A percentile compares a stretch with the other conserved stretches of the same genome.
Evolutionary conservation across 2,329 filamentous ascomycete species (phyloP).

Genomic region (Talaromyces sp.): DNA sequence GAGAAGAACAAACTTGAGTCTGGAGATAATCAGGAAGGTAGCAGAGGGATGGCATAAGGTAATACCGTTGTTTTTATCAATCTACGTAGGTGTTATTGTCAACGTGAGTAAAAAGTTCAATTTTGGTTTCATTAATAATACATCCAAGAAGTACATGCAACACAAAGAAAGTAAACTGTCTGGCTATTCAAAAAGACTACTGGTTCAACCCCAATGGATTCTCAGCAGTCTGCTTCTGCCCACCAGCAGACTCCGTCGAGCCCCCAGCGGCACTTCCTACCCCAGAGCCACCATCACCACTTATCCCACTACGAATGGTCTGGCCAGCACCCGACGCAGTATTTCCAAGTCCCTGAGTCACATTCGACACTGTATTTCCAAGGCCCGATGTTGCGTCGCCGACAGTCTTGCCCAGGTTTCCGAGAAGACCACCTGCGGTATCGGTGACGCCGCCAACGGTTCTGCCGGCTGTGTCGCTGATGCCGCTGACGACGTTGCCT

Average conservation of each 20-base stretch:
- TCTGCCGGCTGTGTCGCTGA: slow-evolving; percentile 21
- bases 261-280: neutral
- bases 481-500: slow-evolving; percentile 13
- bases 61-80: no score
- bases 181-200: neutral
- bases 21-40: no score
- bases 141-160: neutral
- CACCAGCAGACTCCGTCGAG: slow-evolving; percentile 5
- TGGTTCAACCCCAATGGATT: slow-evolving; percentile 19
- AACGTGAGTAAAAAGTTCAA: neutral
- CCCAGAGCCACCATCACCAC: neutral
- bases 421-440: slow-evolving; percentile 19
- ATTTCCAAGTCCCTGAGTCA: slow-evolving; percentile 19
- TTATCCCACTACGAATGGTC: slow-evolving; percentile 18
- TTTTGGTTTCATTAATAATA: neutral
- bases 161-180: no score
- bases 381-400: slow-evolving; percentile 21
- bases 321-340: slow-evolving; percentile 20
- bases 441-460: slow-evolving; percentile 20
- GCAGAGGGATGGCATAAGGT: no score
- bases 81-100: no score
- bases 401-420: slow-evolving; percentile 23
- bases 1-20: no score
- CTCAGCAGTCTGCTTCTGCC: slow-evolving; percentile 18
- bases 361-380: slow-evolving; percentile 25